Evolutionary conservation across 495 filamentous ascomycete species (phyloP).

Genomic region (Xylaria telfairii): DNA sequence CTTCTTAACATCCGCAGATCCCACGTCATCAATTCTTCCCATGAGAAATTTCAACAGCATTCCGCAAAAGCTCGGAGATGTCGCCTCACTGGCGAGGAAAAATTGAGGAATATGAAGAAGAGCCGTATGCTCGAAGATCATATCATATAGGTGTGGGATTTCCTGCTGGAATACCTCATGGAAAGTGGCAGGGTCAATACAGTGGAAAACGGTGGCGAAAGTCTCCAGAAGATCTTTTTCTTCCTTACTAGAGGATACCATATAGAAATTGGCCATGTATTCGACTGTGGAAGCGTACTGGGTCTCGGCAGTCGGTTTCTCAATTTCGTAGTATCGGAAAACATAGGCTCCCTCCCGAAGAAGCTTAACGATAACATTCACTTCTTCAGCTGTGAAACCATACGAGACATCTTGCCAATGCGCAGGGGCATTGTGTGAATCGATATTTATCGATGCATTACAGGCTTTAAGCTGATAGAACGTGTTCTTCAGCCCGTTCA

Average conservation of each 20-base stretch:
- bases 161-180: constrained; percentile 98
- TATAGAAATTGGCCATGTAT: constrained; percentile 90
- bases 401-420: constrained; percentile 97
- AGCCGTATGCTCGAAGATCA: constrained; percentile 96
- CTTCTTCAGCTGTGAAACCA: constrained; percentile 97
- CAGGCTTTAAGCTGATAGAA: constrained; percentile 93
- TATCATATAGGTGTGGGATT: constrained; percentile 93
- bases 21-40: constrained; percentile 93
- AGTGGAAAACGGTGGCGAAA: constrained; percentile 97
- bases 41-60: constrained; percentile 98
- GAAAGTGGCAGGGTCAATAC: constrained; percentile 97
- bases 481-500: constrained; percentile 95
- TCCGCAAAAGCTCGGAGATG: constrained; percentile 94
- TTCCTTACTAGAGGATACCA: constrained; percentile 88
- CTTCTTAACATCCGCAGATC: constrained; percentile 85
- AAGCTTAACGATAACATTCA: constrained; percentile 93
- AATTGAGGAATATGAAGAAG: constrained; percentile 96
- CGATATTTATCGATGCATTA: constrained; percentile 74
- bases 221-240: constrained; percentile 98
- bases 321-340: constrained; percentile 93
- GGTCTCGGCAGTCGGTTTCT: constrained; percentile 76
- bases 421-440: constrained; percentile 75
- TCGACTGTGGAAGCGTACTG: constrained; percentile 81
- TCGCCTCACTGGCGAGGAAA: constrained; percentile 96
- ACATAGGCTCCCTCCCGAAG: constrained; percentile 96